Evolutionary conservation across 306 rosid species (phyloP).

Genomic region (Dryas alaskensis): DNA sequence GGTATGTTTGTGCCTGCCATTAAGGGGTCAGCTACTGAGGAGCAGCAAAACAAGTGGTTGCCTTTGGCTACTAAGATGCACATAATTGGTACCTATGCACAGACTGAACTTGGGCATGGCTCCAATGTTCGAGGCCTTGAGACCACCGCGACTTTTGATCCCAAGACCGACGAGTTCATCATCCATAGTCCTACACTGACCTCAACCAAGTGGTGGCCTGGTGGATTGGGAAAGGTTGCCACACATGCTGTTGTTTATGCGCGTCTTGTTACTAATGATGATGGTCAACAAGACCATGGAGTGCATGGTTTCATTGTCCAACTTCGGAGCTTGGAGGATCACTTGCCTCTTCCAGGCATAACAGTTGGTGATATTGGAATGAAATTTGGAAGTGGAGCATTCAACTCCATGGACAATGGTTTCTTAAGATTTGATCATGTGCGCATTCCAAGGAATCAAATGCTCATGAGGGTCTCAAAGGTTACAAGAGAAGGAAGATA

Average conservation of each 20-base stretch:
- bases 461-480: constrained; percentile 90
- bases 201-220: constrained; percentile 99
- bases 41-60: constrained; percentile 83
- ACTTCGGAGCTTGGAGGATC: constrained; percentile 87
- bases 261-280: constrained; percentile 54
- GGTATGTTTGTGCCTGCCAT: constrained; percentile 90
- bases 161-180: constrained; percentile 68
- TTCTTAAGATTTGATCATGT: constrained; percentile 64
- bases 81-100: constrained; percentile 94
- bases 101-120: constrained; percentile 97
- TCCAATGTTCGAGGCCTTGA: constrained; percentile 93
- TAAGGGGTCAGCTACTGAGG: constrained; percentile 80
- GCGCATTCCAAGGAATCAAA: constrained; percentile 78
- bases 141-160: constrained; percentile 87
- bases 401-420: constrained; percentile 87
- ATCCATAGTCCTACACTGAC: constrained; percentile 87
- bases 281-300: constrained; percentile 49
- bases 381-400: constrained; percentile 83
- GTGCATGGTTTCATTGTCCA: constrained; percentile 88
- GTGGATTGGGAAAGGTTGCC: constrained; percentile 86
- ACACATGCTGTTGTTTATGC: constrained; percentile 88
- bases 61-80: constrained; percentile 76
- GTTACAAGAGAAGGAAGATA: constrained; percentile 87
- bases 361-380: constrained; percentile 85
- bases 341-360: constrained; percentile 74